Base-by-base conservation (phyloP, 345 rosid species). In the Linum usitatissimum region DNA sequence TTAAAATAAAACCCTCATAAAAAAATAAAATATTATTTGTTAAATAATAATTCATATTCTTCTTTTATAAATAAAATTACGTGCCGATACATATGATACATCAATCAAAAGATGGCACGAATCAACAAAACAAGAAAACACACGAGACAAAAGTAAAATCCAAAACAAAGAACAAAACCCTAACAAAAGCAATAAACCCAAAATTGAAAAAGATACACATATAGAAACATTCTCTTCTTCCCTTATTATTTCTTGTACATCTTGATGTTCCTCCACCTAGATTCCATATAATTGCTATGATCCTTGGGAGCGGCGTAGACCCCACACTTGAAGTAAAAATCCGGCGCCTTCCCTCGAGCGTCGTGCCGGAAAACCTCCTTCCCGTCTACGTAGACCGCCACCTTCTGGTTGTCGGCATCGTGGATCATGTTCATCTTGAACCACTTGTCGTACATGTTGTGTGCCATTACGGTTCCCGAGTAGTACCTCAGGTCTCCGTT, bases 181-280 rank as follows among this genome's bases (percentile, higher is more conserved):
- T 23, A 23, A 23, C 28, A 23, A 23, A 23, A 23, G 2, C 28
- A 23, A 23, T 23, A 23, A 23, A 23, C 28, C 28, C 28, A 23
- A 23, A 23, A 23, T 23, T 23, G 28, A 23, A 1, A 23, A 23
- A 23, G n/a, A 23, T 23, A 23, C 28, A 23, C 28, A 23, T 34
- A 4, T 1, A 3, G 10, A 5, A 45, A 45, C 2, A 10, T 45
- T 45, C 17, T 45, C n/a, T 12, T 40, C 45, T 39, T 10, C 0
- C 3, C 17, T 45, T 15, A 45, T 45, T 15, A 45, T 10, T 72
- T 78, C 59, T 71, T 72, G 67, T 64, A 75, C 21, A 78, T 65
- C 61, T 75, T 75, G 53, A 78, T 75, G 53, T 75, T 70, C 61
- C 54, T 70, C 82, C 82, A 78, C 64, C 63, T 72, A 17, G 79